Conservation (phyloP, 2,329 filamentous ascomycete genomes). For the Colletotrichum tanaceti region DNA sequence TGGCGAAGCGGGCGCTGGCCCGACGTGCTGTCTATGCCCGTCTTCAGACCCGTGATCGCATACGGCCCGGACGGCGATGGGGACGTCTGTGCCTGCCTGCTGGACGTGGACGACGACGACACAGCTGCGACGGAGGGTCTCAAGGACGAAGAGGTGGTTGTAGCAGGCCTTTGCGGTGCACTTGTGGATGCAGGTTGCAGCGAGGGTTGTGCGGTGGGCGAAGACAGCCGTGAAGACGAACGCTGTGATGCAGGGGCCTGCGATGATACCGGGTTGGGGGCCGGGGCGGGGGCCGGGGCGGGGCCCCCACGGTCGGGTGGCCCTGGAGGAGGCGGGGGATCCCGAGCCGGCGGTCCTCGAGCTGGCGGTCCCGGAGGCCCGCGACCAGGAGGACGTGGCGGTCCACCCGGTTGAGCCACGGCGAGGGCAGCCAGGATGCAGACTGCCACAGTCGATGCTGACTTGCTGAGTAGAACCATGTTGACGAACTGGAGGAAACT, state of each 20-base stretch:
- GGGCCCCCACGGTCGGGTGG: not conserved
- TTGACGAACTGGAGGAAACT: not conserved
- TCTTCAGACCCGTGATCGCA: conserved; percentile 17
- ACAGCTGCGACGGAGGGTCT: not conserved
- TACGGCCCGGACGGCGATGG: conserved; percentile 14
- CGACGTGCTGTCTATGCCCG: conserved; percentile 17
- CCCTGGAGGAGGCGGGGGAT: not conserved
- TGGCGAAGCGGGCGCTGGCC: conserved; percentile 15
- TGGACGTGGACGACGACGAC: conserved; percentile 12
- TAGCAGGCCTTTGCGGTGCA: conserved; percentile 6
- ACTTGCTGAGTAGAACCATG: conserved; percentile 18
- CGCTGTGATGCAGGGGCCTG: not conserved
- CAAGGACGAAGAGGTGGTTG: not conserved
- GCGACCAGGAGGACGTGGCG: not conserved
- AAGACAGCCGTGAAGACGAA: not conserved
- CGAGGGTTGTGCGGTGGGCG: conserved; percentile 1
- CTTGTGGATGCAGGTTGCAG: not conserved
- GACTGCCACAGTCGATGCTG: not conserved
- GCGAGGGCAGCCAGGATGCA: not conserved
- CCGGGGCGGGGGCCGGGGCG: no score
- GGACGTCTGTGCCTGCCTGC: conserved; percentile 14
- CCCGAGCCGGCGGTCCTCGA: not conserved
- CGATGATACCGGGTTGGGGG: not conserved
- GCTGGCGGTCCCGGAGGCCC: not conserved
- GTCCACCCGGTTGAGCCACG: not conserved